Percentiles rank a stretch among this genome's conserved stretches.
These are phyloP conservation scores for Vararia minispora DNA, from an alignment of 768 basidiomycete genomes.

Conservation along the genomic window DNA sequence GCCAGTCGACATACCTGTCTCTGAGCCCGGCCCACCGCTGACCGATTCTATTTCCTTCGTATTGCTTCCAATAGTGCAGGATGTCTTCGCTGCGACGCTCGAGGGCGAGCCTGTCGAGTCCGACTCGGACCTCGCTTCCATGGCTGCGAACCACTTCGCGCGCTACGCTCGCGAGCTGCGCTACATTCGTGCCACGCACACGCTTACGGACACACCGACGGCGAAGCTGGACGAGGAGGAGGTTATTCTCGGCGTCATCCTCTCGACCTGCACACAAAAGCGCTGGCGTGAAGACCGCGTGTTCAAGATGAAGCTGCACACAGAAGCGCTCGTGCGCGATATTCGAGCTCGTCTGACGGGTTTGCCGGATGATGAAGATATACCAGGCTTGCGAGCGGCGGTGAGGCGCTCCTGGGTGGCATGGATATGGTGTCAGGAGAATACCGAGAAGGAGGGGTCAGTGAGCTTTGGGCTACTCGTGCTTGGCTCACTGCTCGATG, in stretches of 20 bases:
- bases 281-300: slow-evolving; percentile 48
- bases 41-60: slow-evolving; percentile 2
- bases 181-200: slow-evolving; percentile 62
- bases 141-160: slow-evolving; percentile 25
- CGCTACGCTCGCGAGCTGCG: slow-evolving; percentile 53
- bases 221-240: slow-evolving; percentile 59
- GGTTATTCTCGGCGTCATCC: slow-evolving; percentile 62
- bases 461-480: slow-evolving; percentile 63
- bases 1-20: slow-evolving; percentile 3
- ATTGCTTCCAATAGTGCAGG: slow-evolving; percentile 1
- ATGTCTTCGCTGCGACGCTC: too few relatives aligned
- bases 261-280: slow-evolving; percentile 55
- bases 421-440: slow-evolving; percentile 45
- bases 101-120: not conserved
- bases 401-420: slow-evolving; percentile 52
- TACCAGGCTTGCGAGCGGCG: slow-evolving; percentile 22
- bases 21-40: not conserved
- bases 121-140: not conserved
- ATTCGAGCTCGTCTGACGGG: slow-evolving; percentile 26
- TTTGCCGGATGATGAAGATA: not conserved
- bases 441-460: slow-evolving; percentile 18
- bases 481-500: slow-evolving; percentile 47
- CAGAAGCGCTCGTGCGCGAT: slow-evolving; percentile 38
- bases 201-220: slow-evolving; percentile 45
- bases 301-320: slow-evolving; percentile 52